These are phyloP conservation scores for Candida railenensis DNA, from an alignment of 805 yeast genomes.

Conservation along the genomic window DNA sequence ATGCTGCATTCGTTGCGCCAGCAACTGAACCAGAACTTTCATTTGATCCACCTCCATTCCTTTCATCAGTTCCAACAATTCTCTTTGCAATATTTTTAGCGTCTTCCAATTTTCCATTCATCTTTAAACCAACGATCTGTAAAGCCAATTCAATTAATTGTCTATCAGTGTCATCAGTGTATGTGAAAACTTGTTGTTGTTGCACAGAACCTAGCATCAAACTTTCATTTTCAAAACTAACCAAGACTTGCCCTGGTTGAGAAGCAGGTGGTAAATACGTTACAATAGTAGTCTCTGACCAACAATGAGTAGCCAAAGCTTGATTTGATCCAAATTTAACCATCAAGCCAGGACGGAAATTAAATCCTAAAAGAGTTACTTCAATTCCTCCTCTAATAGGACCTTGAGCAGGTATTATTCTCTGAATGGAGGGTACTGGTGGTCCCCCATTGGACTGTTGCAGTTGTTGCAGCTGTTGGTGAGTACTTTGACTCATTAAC, in stretches of 20 bases:
- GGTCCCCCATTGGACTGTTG: neutral
- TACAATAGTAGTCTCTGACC: slow-evolving; percentile 93
- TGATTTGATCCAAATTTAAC: slow-evolving; percentile 85
- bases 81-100: slow-evolving; percentile 91
- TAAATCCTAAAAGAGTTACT: slow-evolving; percentile 83
- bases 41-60: slow-evolving; percentile 22
- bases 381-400: slow-evolving; percentile 96
- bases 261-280: slow-evolving; percentile 92
- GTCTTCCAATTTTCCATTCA: slow-evolving; percentile 94
- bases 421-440: slow-evolving; percentile 60
- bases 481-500: neutral
- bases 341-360: slow-evolving; percentile 76
- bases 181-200: slow-evolving; percentile 73
- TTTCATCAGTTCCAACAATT: slow-evolving; percentile 66
- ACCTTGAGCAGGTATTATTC: slow-evolving; percentile 94
- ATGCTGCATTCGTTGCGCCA: neutral
- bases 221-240: slow-evolving; percentile 63
- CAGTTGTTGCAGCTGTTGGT: slow-evolving; percentile 1
- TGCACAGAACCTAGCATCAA: slow-evolving; percentile 26
- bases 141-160: slow-evolving; percentile 92
- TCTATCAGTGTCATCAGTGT: slow-evolving; percentile 91
- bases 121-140: slow-evolving; percentile 93
- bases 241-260: slow-evolving; percentile 87
- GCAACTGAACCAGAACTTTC: slow-evolving; percentile 7
- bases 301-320: slow-evolving; percentile 86